Evolutionary conservation across 495 filamentous ascomycete species (phyloP).

Genomic region (Penicillium roqueforti): DNA sequence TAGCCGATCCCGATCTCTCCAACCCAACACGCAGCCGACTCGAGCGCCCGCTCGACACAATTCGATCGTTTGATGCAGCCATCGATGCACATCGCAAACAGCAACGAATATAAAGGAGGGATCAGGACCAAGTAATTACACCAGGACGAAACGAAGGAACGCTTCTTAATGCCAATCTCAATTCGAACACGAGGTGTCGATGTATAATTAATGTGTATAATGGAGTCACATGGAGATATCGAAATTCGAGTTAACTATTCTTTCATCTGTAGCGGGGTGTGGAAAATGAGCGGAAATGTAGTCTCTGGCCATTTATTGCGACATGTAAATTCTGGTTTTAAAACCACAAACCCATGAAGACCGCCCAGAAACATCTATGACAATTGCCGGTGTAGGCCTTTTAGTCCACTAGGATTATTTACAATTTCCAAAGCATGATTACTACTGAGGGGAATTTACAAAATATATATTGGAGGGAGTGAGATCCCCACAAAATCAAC

Average conservation of each 20-base stretch:
- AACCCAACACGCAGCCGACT: constrained; percentile 76
- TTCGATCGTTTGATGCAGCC: constrained; percentile 84
- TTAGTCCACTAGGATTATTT: no score
- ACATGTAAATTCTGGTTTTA: no score
- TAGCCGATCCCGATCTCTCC: constrained; percentile 40
- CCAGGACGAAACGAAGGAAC: constrained; percentile 12
- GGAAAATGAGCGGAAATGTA: no score
- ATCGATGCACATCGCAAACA: constrained; percentile 57
- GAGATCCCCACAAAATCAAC: neutral
- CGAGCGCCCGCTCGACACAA: constrained; percentile 91
- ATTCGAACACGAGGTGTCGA: constrained; percentile 4
- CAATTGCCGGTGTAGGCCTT: no score
- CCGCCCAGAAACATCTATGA: no score
- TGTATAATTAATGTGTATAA: constrained; percentile 9
- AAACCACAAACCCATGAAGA: no score
- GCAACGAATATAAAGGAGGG: constrained; percentile 17
- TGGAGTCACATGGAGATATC: constrained; percentile 1
- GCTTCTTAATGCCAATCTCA: constrained; percentile 10
- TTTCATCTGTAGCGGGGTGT: no score
- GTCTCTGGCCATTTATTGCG: no score
- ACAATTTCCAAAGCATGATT: no score
- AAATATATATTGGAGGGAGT: no score
- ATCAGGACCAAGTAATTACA: neutral
- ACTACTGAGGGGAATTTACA: neutral
- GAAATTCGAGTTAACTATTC: no score